A percentile compares a stretch with the other conserved stretches of the same genome.
Evolutionary conservation across 495 filamentous ascomycete species (phyloP).

Genomic region (Thermothielavioides terrestris): DNA sequence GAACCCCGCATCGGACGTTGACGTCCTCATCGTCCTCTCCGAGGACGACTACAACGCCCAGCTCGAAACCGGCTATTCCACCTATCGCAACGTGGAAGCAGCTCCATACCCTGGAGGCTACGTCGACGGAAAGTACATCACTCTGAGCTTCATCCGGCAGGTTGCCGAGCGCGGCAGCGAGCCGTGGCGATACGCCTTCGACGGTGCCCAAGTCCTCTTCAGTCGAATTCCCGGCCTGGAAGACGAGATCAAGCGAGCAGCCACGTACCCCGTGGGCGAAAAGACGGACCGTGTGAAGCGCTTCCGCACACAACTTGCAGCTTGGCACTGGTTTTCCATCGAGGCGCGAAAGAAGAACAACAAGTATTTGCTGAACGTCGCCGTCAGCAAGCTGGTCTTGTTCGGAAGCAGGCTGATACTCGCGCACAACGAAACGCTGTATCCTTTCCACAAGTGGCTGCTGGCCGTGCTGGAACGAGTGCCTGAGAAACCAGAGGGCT

Average conservation of each 20-base stretch:
- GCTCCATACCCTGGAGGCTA: slow-evolving; percentile 17
- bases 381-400: slow-evolving; percentile 15
- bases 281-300: slow-evolving; percentile 7
- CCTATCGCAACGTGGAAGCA: slow-evolving; percentile 5
- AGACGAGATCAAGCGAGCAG: no score
- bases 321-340: slow-evolving; percentile 13
- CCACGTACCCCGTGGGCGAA: slow-evolving; percentile 10
- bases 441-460: slow-evolving; percentile 23
- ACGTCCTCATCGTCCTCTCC: slow-evolving; percentile 17
- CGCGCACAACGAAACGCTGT: slow-evolving; percentile 19
- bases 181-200: slow-evolving; percentile 17
- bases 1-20: slow-evolving; percentile 13
- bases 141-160: slow-evolving; percentile 10
- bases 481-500: slow-evolving; percentile 11
- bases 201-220: slow-evolving; percentile 12
- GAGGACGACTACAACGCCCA: slow-evolving; percentile 11
- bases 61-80: slow-evolving; percentile 1
- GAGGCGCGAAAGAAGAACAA: slow-evolving; percentile 16
- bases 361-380: slow-evolving; percentile 11
- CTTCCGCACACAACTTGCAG: slow-evolving; percentile 16
- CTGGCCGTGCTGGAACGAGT: slow-evolving; percentile 12
- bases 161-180: slow-evolving; percentile 18
- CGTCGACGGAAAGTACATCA: slow-evolving; percentile 19
- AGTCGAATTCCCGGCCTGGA: no score
- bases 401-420: slow-evolving; percentile 19